Evolutionary conservation across 768 basidiomycete species (phyloP), one percentile per base, ranked within the genome.

Genomic region (Austroboletus festivus): DNA sequence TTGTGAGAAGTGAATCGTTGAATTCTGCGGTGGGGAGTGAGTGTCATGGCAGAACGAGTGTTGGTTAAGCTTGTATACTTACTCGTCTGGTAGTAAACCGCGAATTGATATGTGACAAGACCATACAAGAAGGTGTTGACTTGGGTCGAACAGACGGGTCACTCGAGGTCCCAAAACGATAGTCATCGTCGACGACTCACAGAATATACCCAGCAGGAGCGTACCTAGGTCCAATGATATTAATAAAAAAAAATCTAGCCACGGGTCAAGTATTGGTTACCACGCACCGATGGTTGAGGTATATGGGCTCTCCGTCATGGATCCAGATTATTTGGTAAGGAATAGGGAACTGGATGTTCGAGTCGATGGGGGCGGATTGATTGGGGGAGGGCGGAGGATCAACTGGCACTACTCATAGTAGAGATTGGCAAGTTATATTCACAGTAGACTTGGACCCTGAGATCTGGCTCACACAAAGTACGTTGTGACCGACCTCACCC

Each of bases 71-170:
- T 7, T 13, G 15, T 15, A 15, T 15, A 44, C 62, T 44, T 41
- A 47, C 50, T 38, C 38, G 46, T 52, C 39, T 58, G 64, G 54
- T 67, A 60, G 51, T 76, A 76, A 7, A 61, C 52, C 7, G 67
- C 62, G 51, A 75, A 76, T 48, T 75, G 73, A 56, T 68, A 73
- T 2, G 64, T 63, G 51, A 75, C 74, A 12, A 74, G 61, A 1
- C 74, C 74, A 48, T 70, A 75, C 12, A 76, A 52, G 35, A 47
- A 60, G 15, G 61, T 63, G 31, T 63, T 63, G 39, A 63, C 61
- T 63, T 24, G 18, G 9, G 31, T 40, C 9, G 19, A 5, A 20
- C 19, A 3, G n/a, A 23, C 4, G 1, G 3, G 5, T 56, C 40
- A 50, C 21, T 4, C 5, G 4, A n/a, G 16, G 16, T 15, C 2